A percentile compares a stretch with the other conserved stretches of the same genome.
phyloP scores from a whole-genome alignment of 2,329 filamentous ascomycete species.

The Ophiocordyceps camponoti-saundersi region DNA sequence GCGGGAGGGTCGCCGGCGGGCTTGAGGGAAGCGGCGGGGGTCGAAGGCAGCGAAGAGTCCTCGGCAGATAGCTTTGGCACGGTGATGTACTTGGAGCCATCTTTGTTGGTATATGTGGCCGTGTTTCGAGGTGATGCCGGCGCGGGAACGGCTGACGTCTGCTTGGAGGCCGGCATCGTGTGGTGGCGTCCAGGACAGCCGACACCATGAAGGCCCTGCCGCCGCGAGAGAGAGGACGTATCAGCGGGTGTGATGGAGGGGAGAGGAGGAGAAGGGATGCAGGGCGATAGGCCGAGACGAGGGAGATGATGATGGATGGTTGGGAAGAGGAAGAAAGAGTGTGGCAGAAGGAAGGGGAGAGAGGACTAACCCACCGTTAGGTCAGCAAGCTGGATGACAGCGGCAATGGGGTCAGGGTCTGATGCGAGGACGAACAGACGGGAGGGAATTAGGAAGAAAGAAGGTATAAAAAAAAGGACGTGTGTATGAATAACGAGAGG shows the following conservation, averaged over 20 bases:
- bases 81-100: constrained; percentile 53
- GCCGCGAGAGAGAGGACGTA: neutral
- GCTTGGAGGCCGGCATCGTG: constrained; percentile 35
- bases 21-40: constrained; percentile 25
- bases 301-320: neutral
- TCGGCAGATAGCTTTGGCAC: constrained; percentile 38
- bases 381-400: too few relatives aligned
- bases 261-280: neutral
- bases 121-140: constrained; percentile 35
- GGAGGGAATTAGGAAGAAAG: too few relatives aligned
- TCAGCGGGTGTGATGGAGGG: neutral
- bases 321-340: too few relatives aligned
- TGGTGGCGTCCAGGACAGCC: constrained; percentile 13
- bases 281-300: neutral
- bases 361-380: too few relatives aligned
- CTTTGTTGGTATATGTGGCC: constrained; percentile 49
- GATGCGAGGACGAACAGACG: too few relatives aligned
- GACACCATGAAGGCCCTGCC: constrained; percentile 16
- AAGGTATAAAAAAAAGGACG: too few relatives aligned
- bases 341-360: too few relatives aligned
- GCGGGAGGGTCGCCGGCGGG: constrained; percentile 12
- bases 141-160: constrained; percentile 28
- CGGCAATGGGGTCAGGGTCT: too few relatives aligned
- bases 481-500: too few relatives aligned
- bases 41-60: constrained; percentile 36